These are phyloP conservation scores for Mucor saturninus DNA, from an alignment of 371 early-diverging fungal genomes.

Conservation along the genomic window DNA sequence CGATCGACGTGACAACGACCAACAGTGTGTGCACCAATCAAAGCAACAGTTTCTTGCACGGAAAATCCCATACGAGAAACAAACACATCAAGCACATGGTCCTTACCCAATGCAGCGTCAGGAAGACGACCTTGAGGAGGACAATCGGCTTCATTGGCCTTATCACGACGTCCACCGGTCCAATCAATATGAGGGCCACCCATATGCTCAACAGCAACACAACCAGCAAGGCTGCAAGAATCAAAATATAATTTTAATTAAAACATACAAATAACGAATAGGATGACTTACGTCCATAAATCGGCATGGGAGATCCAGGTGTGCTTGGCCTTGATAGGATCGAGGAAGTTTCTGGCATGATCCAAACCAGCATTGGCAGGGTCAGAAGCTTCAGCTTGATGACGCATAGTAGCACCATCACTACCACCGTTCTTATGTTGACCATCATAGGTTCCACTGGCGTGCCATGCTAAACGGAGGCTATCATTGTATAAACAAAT, in stretches of 20 bases:
- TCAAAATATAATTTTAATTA: conserved; percentile 6
- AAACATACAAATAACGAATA: conserved; percentile 11
- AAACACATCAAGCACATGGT: conserved; percentile 78
- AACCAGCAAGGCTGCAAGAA: conserved; percentile 76
- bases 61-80: conserved; percentile 80
- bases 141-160: conserved; percentile 51
- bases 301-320: conserved; percentile 79
- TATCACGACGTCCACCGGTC: conserved; percentile 82
- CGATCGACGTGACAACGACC: conserved; percentile 87
- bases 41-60: conserved; percentile 79
- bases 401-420: conserved; percentile 83
- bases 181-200: conserved; percentile 82
- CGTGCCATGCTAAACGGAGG: conserved; percentile 87
- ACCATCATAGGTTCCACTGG: conserved; percentile 81
- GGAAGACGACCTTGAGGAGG: conserved; percentile 88
- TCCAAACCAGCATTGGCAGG: conserved; percentile 85
- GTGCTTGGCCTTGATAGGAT: conserved; percentile 78
- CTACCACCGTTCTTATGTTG: conserved; percentile 76
- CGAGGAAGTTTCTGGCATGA: conserved; percentile 71
- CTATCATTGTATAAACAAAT: conserved; percentile 19
- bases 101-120: conserved; percentile 76
- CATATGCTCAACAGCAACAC: conserved; percentile 82
- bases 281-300: conserved; percentile 75
- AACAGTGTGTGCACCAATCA: conserved; percentile 89
- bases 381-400: conserved; percentile 67